Evolutionary conservation across 2,329 filamentous ascomycete genomes (phyloP).

Genomic region (Paradendryphiella salina): DNA sequence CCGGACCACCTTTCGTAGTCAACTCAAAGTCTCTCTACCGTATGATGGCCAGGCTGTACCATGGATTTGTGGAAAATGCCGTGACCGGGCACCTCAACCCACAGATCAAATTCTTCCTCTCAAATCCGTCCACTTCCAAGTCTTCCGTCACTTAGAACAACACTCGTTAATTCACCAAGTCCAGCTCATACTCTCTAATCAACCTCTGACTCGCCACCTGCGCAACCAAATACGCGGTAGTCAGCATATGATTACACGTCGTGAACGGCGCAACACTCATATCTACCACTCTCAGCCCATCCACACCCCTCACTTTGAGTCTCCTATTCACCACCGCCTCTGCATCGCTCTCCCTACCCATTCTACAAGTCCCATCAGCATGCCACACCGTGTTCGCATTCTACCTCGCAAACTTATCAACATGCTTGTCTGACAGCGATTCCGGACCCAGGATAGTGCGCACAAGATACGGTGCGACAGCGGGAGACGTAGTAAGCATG

Average conservation of each 20-base stretch:
- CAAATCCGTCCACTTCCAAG: no score
- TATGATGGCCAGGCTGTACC: neutral
- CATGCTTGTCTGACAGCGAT: constrained; percentile 55
- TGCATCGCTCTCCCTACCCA: constrained; percentile 43
- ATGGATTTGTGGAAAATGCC: no score
- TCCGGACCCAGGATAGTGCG: constrained; percentile 50
- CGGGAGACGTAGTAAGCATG: constrained; percentile 52
- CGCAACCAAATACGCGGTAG: constrained; percentile 43
- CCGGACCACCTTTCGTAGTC: neutral
- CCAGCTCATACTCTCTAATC: constrained; percentile 35
- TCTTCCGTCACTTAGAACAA: no score
- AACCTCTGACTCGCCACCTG: constrained; percentile 43
- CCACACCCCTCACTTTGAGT: constrained; percentile 45
- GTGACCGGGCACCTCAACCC: no score
- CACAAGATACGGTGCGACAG: constrained; percentile 55
- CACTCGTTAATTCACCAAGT: neutral
- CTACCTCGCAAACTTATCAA: constrained; percentile 46
- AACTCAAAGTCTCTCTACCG: neutral
- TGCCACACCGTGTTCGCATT: constrained; percentile 44
- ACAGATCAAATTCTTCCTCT: no score
- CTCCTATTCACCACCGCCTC: constrained; percentile 45
- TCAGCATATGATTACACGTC: constrained; percentile 43
- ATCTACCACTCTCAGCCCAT: constrained; percentile 48
- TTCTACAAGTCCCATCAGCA: constrained; percentile 44
- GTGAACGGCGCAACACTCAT: constrained; percentile 40